Conservation (phyloP, 805 yeast genomes). For the Henningerozyma blattae region DNA sequence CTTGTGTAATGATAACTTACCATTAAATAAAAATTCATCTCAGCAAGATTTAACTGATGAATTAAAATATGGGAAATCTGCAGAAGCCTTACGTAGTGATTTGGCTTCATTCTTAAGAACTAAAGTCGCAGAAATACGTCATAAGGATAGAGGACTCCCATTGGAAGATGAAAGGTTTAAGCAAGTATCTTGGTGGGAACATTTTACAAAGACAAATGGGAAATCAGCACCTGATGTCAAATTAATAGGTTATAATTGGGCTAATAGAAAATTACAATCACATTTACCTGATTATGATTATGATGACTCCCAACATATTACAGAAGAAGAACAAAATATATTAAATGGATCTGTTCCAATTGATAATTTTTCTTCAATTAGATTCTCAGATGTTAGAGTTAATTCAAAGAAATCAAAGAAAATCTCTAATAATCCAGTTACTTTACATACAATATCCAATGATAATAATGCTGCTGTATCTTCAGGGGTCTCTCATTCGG, state of each 20-base stretch:
- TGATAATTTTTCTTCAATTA: too few species aligned
- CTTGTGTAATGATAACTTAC: constrained; percentile 42
- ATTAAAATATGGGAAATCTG: constrained; percentile 52
- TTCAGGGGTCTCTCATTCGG: too few species aligned
- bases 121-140: constrained; percentile 40
- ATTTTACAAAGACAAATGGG: constrained; percentile 54
- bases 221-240: constrained; percentile 52
- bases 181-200: constrained; percentile 64
- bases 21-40: constrained; percentile 32
- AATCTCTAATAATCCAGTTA: too few species aligned
- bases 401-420: too few species aligned
- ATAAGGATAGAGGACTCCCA: constrained; percentile 29
- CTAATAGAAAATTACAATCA: constrained; percentile 55
- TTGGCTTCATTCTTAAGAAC: constrained; percentile 60
- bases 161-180: constrained; percentile 62
- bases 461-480: too few species aligned
- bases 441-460: too few species aligned
- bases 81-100: constrained; percentile 51
- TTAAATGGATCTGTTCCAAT: background rate
- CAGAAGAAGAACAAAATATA: background rate
- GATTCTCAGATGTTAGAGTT: too few species aligned
- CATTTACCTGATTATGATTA: constrained; percentile 11
- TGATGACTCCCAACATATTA: background rate
- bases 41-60: constrained; percentile 50
- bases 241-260: constrained; percentile 77